These are phyloP conservation scores for Auricularia sp. DNA, from an alignment of 768 basidiomycete genomes.

Conservation along the genomic window DNA sequence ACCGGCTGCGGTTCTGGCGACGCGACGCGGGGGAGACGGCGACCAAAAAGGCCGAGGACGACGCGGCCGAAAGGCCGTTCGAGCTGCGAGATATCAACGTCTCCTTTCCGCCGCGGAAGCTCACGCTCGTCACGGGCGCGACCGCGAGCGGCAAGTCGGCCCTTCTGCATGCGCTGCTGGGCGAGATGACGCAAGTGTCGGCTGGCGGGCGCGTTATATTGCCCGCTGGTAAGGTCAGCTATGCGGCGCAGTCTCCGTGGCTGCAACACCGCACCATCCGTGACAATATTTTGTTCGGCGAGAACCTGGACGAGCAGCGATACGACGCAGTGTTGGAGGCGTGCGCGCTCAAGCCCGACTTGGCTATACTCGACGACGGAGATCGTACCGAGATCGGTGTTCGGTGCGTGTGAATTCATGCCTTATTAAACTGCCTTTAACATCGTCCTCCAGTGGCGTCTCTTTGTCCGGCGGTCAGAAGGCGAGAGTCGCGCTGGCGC, in stretches of 20 bases:
- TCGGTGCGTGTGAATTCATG: conserved; percentile 4
- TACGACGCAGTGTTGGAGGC: conserved; percentile 32
- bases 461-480: conserved; percentile 21
- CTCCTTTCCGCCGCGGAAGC: conserved; percentile 57
- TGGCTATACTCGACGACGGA: conserved; percentile 35
- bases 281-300: conserved; percentile 75
- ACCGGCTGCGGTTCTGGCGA: neutral
- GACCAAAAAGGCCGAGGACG: conserved; percentile 16
- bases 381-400: conserved; percentile 23
- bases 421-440: conserved; percentile 1
- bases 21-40: conserved; percentile 10
- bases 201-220: conserved; percentile 17
- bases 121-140: conserved; percentile 59
- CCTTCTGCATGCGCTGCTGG: conserved; percentile 21
- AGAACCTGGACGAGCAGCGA: conserved; percentile 38
- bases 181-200: conserved; percentile 11
- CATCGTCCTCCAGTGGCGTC: conserved; percentile 10
- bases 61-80: conserved; percentile 28
- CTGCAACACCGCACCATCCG: conserved; percentile 62
- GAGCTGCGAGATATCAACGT: conserved; percentile 58
- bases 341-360: conserved; percentile 37
- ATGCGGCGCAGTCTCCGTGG: conserved; percentile 66
- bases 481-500: conserved; percentile 16
- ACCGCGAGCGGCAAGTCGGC: conserved; percentile 20
- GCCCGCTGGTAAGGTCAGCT: conserved; percentile 26